phyloP scores from a whole-genome alignment of 371 early-diverging fungal genomes.

The Mucor lusitanicus region DNA sequence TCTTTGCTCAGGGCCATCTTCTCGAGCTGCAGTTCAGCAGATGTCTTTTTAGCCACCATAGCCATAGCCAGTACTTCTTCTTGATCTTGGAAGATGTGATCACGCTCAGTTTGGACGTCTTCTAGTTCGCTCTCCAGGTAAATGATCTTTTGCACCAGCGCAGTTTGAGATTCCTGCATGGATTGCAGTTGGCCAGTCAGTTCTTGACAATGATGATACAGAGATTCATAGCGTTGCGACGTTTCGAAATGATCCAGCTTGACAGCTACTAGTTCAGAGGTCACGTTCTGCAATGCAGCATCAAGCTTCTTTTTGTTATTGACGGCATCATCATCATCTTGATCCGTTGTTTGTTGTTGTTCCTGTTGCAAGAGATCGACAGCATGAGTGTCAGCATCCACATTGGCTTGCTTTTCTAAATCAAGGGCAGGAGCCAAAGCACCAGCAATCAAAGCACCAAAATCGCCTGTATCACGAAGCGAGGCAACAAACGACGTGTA shows the following conservation, averaged over 20 bases:
- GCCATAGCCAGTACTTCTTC: conserved; percentile 37
- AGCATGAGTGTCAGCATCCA: neutral
- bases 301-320: conserved; percentile 9
- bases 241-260: conserved; percentile 45
- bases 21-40: conserved; percentile 42
- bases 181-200: conserved; percentile 26
- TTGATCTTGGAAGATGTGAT: conserved; percentile 39
- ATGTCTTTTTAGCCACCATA: conserved; percentile 42
- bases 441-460: conserved; percentile 49
- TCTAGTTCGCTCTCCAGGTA: conserved; percentile 32
- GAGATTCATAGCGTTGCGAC: conserved; percentile 42
- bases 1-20: conserved; percentile 36
- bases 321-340: conserved; percentile 13
- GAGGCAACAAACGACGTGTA: conserved; percentile 41
- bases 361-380: neutral
- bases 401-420: neutral
- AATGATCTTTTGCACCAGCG: conserved; percentile 23
- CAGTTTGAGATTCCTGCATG: conserved; percentile 16
- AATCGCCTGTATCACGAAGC: conserved; percentile 42
- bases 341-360: neutral
- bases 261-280: conserved; percentile 40
- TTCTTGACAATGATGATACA: conserved; percentile 41
- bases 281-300: conserved; percentile 26
- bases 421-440: conserved; percentile 22
- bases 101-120: conserved; percentile 30